Base-by-base conservation (phyloP, 1,284 basidiomycete genomes). In the Trichosporon sp. region DNA sequence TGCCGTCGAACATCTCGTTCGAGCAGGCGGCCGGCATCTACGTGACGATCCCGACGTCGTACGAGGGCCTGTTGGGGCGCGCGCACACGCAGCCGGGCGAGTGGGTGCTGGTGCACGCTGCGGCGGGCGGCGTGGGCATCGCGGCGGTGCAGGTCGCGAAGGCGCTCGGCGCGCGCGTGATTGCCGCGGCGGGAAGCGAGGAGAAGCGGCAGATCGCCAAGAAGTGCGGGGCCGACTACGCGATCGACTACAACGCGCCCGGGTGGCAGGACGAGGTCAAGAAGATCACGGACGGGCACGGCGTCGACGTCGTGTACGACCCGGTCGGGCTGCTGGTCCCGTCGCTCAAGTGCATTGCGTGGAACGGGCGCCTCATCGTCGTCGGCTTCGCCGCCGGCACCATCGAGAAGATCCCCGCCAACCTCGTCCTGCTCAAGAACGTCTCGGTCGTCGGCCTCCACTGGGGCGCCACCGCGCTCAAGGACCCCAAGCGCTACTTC, bases 101-200 rank as follows among this genome's bases (percentile, higher is more conserved):
- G 83, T 94, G 91, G 88, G 88, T 95, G 2, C 87, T 96, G 13
- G 89, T 96, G 7, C 91, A 91, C 65, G 93, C 92, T 11, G 91
- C 91, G 18, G 92, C 92, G 1, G 82, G 82, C 2, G 95, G 95
- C 27, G 95, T 98, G 3, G 95, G 95, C 1, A 89, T 97, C 63
- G 89, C 90, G 9, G 94, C 95, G 3, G 89, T 94, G 15, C 95
- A 97, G 78, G 86, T 96, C 65, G 93, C 92, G n/a, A 95, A 95
- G 87, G 71, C 70, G 21, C 74, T 82, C 13, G 82, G 82, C 27
- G 82, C 81, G 65, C 83, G 80, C 44, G 85, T 86, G 56, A 86
- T 86, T 21, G 85, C 85, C 0, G 84, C 84, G 0, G 84, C 83
- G 7, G 78, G 78, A 0, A 75, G 78, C 0, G 74, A 75, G 18